Percentiles rank a stretch among this genome's conserved stretches.
phyloP scores from a whole-genome alignment of 2,329 filamentous ascomycete genomes.

The Alternaria novae-zelandiae region DNA sequence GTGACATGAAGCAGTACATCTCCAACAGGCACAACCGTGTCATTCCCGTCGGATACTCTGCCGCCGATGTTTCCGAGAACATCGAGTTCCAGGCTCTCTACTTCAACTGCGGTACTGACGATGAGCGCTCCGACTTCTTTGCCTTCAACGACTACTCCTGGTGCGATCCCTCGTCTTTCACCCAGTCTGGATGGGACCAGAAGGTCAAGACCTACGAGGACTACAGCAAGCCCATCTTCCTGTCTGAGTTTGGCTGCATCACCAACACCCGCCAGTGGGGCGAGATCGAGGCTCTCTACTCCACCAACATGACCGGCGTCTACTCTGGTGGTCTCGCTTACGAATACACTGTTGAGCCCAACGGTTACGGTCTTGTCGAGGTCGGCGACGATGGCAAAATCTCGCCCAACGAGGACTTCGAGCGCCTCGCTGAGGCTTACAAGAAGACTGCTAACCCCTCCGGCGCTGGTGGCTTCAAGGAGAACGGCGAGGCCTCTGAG shows the following conservation, averaged over 20 bases:
- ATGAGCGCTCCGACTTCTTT: slow-evolving; percentile 86
- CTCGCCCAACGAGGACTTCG: slow-evolving; percentile 68
- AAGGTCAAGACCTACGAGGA: slow-evolving; percentile 47
- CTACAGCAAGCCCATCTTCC: slow-evolving; percentile 66
- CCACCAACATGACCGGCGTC: slow-evolving; percentile 78
- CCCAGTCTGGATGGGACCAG: slow-evolving; percentile 74
- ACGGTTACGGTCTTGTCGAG: slow-evolving; percentile 79
- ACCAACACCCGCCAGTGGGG: slow-evolving; percentile 81
- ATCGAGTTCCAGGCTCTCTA: slow-evolving; percentile 85
- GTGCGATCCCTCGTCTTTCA: slow-evolving; percentile 66
- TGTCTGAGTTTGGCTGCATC: slow-evolving; percentile 93
- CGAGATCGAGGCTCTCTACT: slow-evolving; percentile 82
- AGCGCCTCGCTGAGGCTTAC: slow-evolving; percentile 60
- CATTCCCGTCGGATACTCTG: slow-evolving; percentile 82
- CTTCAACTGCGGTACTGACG: slow-evolving; percentile 90
- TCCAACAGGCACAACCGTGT: slow-evolving; percentile 68
- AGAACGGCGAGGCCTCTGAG: slow-evolving; percentile 57
- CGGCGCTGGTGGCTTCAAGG: slow-evolving; percentile 65
- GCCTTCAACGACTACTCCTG: slow-evolving; percentile 90
- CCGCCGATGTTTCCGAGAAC: slow-evolving; percentile 84
- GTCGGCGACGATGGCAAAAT: slow-evolving; percentile 62
- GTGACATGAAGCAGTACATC: slow-evolving; percentile 82
- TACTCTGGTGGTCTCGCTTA: slow-evolving; percentile 97
- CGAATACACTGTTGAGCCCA: slow-evolving; percentile 75
- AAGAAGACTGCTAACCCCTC: slow-evolving; percentile 57